Conservation (phyloP, 768 basidiomycete species). For the Leccinum uliginosum region DNA sequence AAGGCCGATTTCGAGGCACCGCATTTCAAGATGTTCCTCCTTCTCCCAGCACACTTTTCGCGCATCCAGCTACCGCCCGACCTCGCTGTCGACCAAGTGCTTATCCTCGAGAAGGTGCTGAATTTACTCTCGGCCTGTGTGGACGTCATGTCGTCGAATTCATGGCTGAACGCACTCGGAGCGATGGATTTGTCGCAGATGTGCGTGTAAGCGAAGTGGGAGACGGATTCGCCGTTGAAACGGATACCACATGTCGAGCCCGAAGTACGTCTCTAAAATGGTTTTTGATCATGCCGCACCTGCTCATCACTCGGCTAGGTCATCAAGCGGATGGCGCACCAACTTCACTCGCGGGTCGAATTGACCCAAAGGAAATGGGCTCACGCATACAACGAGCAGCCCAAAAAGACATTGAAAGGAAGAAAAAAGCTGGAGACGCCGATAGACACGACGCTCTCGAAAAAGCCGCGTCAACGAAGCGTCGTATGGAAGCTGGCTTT, state of each 20-base stretch:
- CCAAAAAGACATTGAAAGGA: slow-evolving; percentile 87
- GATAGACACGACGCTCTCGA: slow-evolving; percentile 51
- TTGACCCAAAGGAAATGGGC: slow-evolving; percentile 90
- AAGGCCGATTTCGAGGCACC: slow-evolving; percentile 84
- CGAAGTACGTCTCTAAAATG: slow-evolving; percentile 47
- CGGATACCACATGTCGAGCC: slow-evolving; percentile 96
- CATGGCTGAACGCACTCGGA: slow-evolving; percentile 54
- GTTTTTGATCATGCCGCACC: background rate
- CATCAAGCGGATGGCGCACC: slow-evolving; percentile 88
- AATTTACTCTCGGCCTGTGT: slow-evolving; percentile 94
- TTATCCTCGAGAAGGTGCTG: slow-evolving; percentile 86
- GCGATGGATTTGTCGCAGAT: slow-evolving; percentile 99
- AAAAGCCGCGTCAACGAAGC: slow-evolving; percentile 49
- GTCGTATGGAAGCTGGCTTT: slow-evolving; percentile 60
- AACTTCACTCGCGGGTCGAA: slow-evolving; percentile 86
- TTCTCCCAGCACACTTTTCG: slow-evolving; percentile 95
- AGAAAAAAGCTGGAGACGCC: slow-evolving; percentile 69
- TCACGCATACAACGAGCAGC: slow-evolving; percentile 81
- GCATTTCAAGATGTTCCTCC: slow-evolving; percentile 96
- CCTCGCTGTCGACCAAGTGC: slow-evolving; percentile 83
- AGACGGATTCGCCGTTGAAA: slow-evolving; percentile 90
- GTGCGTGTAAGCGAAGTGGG: slow-evolving; percentile 99
- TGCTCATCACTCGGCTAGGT: slow-evolving; percentile 41
- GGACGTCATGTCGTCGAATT: slow-evolving; percentile 86
- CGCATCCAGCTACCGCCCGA: slow-evolving; percentile 92